A percentile compares a stretch with the other conserved stretches of the same genome.
Evolutionary conservation across 257 asterid species (phyloP).

Genomic region (Salvia hispanica): DNA sequence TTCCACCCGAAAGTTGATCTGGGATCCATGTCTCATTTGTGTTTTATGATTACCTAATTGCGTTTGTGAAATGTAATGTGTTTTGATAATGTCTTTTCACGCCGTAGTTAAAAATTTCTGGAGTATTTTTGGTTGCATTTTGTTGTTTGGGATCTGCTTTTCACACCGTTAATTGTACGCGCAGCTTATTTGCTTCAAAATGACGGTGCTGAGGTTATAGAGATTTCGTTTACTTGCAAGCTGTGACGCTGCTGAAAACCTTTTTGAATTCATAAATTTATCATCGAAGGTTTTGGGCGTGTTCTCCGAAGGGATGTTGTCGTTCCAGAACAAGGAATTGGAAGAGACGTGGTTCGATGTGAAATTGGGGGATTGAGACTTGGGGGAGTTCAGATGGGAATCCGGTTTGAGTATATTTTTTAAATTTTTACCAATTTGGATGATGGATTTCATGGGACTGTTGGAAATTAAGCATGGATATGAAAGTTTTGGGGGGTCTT

Average conservation of each 20-base stretch:
- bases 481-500: conserved; percentile 18
- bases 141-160: not conserved
- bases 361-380: conserved; percentile 37
- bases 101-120: not conserved
- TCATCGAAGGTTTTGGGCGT: conserved; percentile 23
- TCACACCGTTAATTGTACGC: not conserved
- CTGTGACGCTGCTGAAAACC: conserved; percentile 52
- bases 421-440: not conserved
- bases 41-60: not conserved
- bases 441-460: not conserved
- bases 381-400: conserved; percentile 22
- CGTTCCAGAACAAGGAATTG: conserved; percentile 18
- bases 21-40: not conserved
- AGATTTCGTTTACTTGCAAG: conserved; percentile 30
- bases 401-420: not conserved
- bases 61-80: not conserved
- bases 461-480: conserved; percentile 26
- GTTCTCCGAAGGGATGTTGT: conserved; percentile 26
- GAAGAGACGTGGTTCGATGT: conserved; percentile 29
- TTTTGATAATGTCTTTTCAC: not conserved
- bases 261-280: conserved; percentile 37
- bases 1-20: not conserved
- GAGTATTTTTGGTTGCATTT: not conserved
- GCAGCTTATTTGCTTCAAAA: conserved; percentile 20
- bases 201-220: conserved; percentile 76